These are phyloP conservation scores for Trichoderma afroharzianum DNA, from an alignment of 2,329 filamentous ascomycete genomes.

Conservation along the genomic window DNA sequence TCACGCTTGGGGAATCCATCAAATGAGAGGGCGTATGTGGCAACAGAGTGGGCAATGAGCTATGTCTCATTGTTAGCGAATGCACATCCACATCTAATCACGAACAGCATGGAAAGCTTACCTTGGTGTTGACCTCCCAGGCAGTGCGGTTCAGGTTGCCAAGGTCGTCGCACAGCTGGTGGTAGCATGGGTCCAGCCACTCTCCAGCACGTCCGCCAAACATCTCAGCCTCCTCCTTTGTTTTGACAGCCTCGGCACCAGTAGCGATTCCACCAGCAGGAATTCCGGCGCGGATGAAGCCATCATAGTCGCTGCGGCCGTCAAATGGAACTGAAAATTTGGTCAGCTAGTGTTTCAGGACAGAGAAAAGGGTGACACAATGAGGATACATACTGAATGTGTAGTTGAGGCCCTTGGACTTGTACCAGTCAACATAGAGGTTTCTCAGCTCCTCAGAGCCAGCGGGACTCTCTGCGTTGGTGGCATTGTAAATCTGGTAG, in stretches of 20 bases:
- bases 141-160: constrained; percentile 56
- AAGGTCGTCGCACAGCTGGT: constrained; percentile 59
- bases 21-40: constrained; percentile 63
- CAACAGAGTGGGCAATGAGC: constrained; percentile 70
- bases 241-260: constrained; percentile 75
- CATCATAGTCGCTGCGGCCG: constrained; percentile 75
- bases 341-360: background rate
- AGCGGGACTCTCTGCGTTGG: constrained; percentile 64
- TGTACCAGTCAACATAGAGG: constrained; percentile 66
- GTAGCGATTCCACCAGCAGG: constrained; percentile 74
- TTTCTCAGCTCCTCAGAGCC: constrained; percentile 68
- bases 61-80: constrained; percentile 28
- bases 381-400: constrained; percentile 46
- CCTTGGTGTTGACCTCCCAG: constrained; percentile 60
- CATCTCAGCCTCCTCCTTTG: constrained; percentile 56
- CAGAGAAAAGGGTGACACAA: background rate
- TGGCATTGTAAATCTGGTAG: constrained; percentile 68
- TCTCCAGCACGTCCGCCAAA: constrained; percentile 69
- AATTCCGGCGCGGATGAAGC: constrained; percentile 70
- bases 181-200: constrained; percentile 58
- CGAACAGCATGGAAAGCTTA: constrained; percentile 27
- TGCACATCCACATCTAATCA: background rate
- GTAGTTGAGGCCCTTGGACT: constrained; percentile 58
- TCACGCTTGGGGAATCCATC: constrained; percentile 59
- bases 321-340: constrained; percentile 57